These are phyloP conservation scores for Exserohilum turcica DNA, from an alignment of 2,329 filamentous ascomycete genomes.

Conservation along the genomic window DNA sequence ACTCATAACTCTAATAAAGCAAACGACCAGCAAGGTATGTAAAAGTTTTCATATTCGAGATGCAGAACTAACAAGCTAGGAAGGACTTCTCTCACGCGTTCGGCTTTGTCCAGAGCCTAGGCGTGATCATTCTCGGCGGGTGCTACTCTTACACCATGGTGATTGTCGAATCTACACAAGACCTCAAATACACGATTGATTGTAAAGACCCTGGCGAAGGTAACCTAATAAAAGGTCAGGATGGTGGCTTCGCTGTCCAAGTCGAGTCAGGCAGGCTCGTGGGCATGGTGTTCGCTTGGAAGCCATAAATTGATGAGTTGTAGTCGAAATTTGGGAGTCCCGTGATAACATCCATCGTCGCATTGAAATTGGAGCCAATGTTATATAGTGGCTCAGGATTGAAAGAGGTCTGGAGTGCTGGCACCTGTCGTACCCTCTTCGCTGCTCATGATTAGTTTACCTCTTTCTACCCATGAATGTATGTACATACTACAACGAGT, in stretches of 20 bases:
- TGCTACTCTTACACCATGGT: background rate
- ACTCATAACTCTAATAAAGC: background rate
- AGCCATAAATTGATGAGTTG: background rate
- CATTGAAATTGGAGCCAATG: background rate
- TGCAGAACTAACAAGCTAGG: background rate
- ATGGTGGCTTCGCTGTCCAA: background rate
- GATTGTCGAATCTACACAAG: background rate
- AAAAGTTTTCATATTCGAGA: background rate
- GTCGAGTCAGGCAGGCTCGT: background rate
- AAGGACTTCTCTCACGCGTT: background rate
- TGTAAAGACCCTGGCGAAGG: background rate
- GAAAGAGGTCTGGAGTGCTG: no score
- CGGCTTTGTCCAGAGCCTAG: background rate
- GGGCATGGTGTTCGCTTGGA: background rate
- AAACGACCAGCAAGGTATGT: background rate
- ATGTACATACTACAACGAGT: background rate
- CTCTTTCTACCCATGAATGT: background rate
- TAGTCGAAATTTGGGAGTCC: background rate
- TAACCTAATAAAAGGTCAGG: background rate
- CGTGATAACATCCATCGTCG: background rate
- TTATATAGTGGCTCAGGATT: background rate
- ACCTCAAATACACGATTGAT: background rate
- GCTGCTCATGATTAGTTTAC: background rate
- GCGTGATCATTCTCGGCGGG: background rate
- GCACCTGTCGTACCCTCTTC: background rate